Percentiles rank a stretch among this genome's conserved stretches.
These are phyloP conservation scores for Sarcomyxa edulis DNA, from an alignment of 768 basidiomycete species.

Conservation along the genomic window DNA sequence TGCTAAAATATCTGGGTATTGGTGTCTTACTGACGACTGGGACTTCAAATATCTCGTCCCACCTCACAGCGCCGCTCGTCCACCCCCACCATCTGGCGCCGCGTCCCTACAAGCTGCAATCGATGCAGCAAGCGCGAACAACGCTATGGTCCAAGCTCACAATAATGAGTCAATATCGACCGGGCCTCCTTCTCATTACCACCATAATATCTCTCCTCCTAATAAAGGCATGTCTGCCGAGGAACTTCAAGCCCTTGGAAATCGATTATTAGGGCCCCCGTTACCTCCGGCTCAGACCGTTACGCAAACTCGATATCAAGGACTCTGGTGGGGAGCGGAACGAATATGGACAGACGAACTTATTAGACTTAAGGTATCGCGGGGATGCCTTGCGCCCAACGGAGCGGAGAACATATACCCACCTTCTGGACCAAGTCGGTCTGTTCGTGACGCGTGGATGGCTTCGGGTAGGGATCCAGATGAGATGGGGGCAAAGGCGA, in stretches of 20 bases:
- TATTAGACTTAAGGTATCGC: constrained; percentile 68
- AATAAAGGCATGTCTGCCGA: constrained; percentile 13
- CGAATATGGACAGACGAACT: constrained; percentile 86
- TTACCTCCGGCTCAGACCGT: constrained; percentile 19
- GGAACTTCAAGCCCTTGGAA: constrained; percentile 17
- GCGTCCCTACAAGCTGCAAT: constrained; percentile 40
- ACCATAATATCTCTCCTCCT: constrained; percentile 13
- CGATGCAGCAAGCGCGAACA: constrained; percentile 39
- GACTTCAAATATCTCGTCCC: constrained; percentile 48
- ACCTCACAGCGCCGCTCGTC: constrained; percentile 5
- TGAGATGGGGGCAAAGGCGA: constrained; percentile 46
- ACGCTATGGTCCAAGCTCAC: constrained; percentile 17
- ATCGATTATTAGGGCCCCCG: constrained; percentile 18
- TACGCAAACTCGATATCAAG: constrained; percentile 63
- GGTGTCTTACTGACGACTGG: constrained; percentile 74
- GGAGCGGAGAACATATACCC: constrained; percentile 56
- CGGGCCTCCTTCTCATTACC: constrained; percentile 6
- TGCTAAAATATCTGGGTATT: constrained; percentile 53
- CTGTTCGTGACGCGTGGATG: too few relatives aligned
- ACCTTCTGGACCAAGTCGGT: constrained; percentile 43
- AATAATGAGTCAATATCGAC: constrained; percentile 5
- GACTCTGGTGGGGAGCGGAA: constrained; percentile 88
- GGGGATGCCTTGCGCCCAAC: constrained; percentile 59
- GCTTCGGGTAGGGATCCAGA: constrained; percentile 18
- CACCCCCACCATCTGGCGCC: constrained; percentile 11